Evolutionary conservation across 331 rosid species (phyloP).

Genomic region (Pyracantha coccinea): DNA sequence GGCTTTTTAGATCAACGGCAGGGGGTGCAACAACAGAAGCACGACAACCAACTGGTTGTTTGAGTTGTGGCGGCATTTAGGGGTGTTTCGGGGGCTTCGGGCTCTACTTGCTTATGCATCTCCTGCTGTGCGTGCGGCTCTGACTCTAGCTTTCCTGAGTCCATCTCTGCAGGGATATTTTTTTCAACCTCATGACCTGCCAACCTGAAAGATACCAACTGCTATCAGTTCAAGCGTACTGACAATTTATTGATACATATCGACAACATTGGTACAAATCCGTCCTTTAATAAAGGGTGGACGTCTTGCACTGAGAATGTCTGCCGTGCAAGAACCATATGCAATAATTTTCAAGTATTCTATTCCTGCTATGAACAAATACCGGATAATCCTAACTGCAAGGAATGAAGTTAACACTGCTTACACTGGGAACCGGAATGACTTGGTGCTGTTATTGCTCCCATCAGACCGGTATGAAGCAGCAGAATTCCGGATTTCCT

Average conservation of each 20-base stretch:
- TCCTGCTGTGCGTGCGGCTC: not conserved
- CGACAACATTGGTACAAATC: not conserved
- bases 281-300: not conserved
- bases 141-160: constrained; percentile 17
- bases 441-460: constrained; percentile 26
- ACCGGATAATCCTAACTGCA: not conserved
- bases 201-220: constrained; percentile 25
- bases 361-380: not conserved
- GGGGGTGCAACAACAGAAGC: constrained; percentile 15
- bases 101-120: not conserved
- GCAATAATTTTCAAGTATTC: not conserved
- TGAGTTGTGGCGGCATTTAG: constrained; percentile 5
- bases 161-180: constrained; percentile 10
- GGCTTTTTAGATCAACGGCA: constrained; percentile 20
- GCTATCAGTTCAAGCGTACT: not conserved
- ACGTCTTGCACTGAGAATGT: not conserved
- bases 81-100: not conserved
- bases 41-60: constrained; percentile 18
- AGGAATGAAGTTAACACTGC: not conserved
- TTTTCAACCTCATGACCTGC: constrained; percentile 21
- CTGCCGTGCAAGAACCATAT: not conserved
- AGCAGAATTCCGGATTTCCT: constrained; percentile 1
- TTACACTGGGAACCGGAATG: constrained; percentile 64
- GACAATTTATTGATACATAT: not conserved
- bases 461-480: constrained; percentile 19